Conservation (phyloP, 306 rosid genomes). For the Trifolium repens region DNA sequence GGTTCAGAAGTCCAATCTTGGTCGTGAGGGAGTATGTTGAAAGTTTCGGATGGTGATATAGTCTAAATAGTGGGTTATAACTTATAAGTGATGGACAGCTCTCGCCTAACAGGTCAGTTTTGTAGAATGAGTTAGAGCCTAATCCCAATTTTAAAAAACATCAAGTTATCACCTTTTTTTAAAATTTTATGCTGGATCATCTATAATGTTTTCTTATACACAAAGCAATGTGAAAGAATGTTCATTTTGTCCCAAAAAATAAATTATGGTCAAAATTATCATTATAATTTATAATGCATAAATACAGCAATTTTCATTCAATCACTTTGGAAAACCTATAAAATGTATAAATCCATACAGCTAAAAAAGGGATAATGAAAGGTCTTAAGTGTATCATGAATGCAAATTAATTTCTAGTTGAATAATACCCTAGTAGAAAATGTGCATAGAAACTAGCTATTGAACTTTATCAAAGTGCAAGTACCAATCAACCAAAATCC, state of each 20-base stretch:
- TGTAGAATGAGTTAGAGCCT: background rate
- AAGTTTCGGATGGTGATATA: background rate
- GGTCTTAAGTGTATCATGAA: constrained; percentile 13
- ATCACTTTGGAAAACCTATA: background rate
- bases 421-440: constrained; percentile 9
- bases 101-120: background rate
- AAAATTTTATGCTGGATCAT: constrained; percentile 13
- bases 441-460: background rate
- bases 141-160: background rate
- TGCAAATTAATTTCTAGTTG: background rate
- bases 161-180: constrained; percentile 22
- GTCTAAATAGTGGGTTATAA: background rate
- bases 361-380: constrained; percentile 13
- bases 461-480: background rate
- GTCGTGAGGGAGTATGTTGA: background rate
- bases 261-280: constrained; percentile 18
- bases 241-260: background rate
- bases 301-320: constrained; percentile 1
- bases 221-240: background rate
- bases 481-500: constrained; percentile 1
- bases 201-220: constrained; percentile 7
- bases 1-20: background rate
- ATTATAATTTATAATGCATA: constrained; percentile 1
- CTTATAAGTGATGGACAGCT: background rate
- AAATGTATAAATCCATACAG: constrained; percentile 10